Percentiles rank a stretch among this genome's conserved stretches.
These are phyloP conservation scores for Metarhizium humberi DNA, from an alignment of 2,329 filamentous ascomycete genomes.

Conservation along the genomic window DNA sequence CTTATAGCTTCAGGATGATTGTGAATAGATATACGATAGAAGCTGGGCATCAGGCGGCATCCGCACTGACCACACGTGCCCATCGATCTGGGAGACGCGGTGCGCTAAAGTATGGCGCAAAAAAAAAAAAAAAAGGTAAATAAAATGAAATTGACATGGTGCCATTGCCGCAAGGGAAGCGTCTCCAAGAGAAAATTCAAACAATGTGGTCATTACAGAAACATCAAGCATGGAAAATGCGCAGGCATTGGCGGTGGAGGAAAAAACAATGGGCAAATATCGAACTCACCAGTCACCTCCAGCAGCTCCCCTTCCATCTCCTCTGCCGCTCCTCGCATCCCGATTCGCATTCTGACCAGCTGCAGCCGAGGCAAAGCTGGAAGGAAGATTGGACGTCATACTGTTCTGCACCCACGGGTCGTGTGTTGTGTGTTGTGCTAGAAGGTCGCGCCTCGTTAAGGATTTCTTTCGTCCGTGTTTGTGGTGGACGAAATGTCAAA, in stretches of 20 bases:
- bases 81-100: background rate
- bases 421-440: background rate
- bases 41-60: background rate
- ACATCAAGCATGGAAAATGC: background rate
- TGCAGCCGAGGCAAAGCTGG: constrained; percentile 76
- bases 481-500: constrained; percentile 1
- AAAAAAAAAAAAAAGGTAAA: background rate
- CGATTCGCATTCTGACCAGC: constrained; percentile 62
- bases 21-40: background rate
- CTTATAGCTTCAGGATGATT: background rate
- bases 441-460: constrained; percentile 1
- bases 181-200: background rate
- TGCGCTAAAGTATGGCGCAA: background rate
- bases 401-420: constrained; percentile 9
- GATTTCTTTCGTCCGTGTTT: constrained; percentile 4
- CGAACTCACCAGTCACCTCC: constrained; percentile 64
- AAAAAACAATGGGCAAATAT: background rate
- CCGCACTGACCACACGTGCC: background rate
- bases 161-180: background rate
- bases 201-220: background rate
- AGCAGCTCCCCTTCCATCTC: constrained; percentile 43
- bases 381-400: constrained; percentile 69
- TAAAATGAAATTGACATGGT: background rate
- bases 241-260: background rate
- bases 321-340: constrained; percentile 49